A percentile compares a stretch with the other conserved stretches of the same genome.
Evolutionary conservation across 441 rosid species (phyloP).

Genomic region (Bruguiera hainesii): DNA sequence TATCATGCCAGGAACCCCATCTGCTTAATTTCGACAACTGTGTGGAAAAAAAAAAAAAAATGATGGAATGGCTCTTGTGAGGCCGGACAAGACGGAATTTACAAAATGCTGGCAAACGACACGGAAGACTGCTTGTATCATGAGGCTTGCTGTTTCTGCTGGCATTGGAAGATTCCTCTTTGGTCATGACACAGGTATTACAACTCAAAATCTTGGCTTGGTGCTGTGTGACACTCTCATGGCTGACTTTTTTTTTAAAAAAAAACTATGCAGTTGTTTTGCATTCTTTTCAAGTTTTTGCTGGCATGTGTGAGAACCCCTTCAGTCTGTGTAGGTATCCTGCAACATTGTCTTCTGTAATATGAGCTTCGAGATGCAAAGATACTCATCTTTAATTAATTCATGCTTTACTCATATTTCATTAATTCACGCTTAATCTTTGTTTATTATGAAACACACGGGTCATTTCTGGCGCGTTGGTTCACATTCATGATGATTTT

Average conservation of each 20-base stretch:
- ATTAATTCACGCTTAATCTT: neutral
- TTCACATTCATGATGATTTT: slow-evolving; percentile 68
- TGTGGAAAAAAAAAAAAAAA: neutral
- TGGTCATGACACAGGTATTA: slow-evolving; percentile 77
- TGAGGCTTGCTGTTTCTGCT: slow-evolving; percentile 83
- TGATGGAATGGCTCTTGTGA: slow-evolving; percentile 61
- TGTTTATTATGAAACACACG: slow-evolving; percentile 29
- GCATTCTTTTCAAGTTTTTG: neutral
- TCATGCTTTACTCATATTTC: no score
- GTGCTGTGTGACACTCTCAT: no score
- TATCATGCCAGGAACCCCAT: neutral
- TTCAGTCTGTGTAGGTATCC: neutral
- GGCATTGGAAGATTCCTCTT: slow-evolving; percentile 91
- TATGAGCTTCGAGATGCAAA: no score
- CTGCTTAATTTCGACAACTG: neutral
- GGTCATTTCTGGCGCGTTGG: slow-evolving; percentile 84
- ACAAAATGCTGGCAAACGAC: slow-evolving; percentile 65
- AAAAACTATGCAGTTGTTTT: no score
- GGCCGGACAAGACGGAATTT: slow-evolving; percentile 56
- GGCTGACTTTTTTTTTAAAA: no score
- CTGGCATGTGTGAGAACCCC: neutral
- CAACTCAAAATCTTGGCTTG: neutral
- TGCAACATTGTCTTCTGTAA: no score
- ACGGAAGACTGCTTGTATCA: slow-evolving; percentile 71
- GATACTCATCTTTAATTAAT: neutral